These are phyloP conservation scores for Drechslerella dactyloides DNA, from an alignment of 2,329 filamentous ascomycete genomes.

Conservation along the genomic window DNA sequence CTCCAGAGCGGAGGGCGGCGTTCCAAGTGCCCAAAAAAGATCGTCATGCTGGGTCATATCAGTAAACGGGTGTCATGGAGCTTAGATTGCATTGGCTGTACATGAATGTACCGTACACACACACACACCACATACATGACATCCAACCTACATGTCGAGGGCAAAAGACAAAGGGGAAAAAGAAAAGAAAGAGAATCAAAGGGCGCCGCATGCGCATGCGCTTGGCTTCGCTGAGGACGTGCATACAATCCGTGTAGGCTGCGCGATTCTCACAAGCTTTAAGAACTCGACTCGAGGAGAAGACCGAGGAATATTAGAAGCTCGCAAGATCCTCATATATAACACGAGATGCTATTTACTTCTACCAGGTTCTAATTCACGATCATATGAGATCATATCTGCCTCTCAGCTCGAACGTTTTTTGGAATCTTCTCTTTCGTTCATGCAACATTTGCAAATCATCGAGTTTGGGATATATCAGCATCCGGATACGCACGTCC, in stretches of 20 bases:
- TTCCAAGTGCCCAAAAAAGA: conserved; percentile 36
- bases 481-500: conserved; percentile 18
- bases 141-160: conserved; percentile 13
- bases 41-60: conserved; percentile 49
- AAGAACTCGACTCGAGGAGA: conserved; percentile 17
- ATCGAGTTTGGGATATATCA: conserved; percentile 33
- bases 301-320: conserved; percentile 20
- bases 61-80: conserved; percentile 51
- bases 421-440: conserved; percentile 40
- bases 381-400: too few relatives aligned
- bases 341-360: conserved; percentile 30
- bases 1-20: conserved; percentile 13
- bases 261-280: conserved; percentile 1
- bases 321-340: conserved; percentile 23
- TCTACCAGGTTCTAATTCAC: conserved; percentile 40
- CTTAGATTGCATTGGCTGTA: conserved; percentile 32
- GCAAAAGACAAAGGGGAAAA: too few relatives aligned
- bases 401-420: conserved; percentile 33
- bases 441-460: conserved; percentile 26
- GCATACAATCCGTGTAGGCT: neutral
- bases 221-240: conserved; percentile 19
- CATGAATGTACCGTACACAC: too few relatives aligned
- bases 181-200: neutral
- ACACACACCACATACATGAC: too few relatives aligned
- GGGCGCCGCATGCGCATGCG: conserved; percentile 10